Conservation (phyloP, 257 asterid genomes). For the Solanum pinnatisectum region DNA sequence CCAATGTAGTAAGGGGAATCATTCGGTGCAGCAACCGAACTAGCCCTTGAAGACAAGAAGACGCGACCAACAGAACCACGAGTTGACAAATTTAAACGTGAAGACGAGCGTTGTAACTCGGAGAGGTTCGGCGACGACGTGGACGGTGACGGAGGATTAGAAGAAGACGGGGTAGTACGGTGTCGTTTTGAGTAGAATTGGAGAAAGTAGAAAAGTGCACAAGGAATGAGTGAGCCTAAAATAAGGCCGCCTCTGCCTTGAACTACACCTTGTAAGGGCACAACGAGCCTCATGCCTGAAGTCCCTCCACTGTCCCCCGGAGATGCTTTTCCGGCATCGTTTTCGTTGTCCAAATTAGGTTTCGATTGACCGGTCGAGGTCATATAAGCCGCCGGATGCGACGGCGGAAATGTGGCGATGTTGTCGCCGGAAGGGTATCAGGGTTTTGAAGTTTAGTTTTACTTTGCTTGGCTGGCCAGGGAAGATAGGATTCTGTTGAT, state of each 20-base stretch:
- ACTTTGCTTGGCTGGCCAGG: constrained; percentile 25
- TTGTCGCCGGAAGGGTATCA: neutral
- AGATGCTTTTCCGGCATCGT: constrained; percentile 10
- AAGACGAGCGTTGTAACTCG: constrained; percentile 57
- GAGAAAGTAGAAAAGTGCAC: constrained; percentile 76
- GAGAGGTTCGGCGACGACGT: constrained; percentile 35
- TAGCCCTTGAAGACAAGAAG: constrained; percentile 51
- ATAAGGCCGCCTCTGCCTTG: constrained; percentile 87
- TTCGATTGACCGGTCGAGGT: constrained; percentile 14
- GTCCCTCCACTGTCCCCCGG: neutral
- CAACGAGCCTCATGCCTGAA: constrained; percentile 82
- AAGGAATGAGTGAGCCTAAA: constrained; percentile 86
- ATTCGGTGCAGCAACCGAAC: constrained; percentile 47
- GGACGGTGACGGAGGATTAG: constrained; percentile 37
- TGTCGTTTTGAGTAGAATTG: constrained; percentile 74
- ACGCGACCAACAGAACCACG: constrained; percentile 55
- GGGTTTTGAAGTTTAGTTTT: constrained; percentile 8
- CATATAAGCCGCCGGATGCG: constrained; percentile 17
- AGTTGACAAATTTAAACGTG: constrained; percentile 52
- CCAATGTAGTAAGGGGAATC: constrained; percentile 90
- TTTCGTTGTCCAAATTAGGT: constrained; percentile 12
- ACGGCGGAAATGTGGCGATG: neutral
- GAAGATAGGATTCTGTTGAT: constrained; percentile 37
- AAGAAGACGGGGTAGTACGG: constrained; percentile 44
- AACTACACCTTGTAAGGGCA: constrained; percentile 85